Conservation (phyloP, 805 yeast genomes). For the Priceomyces medius region DNA sequence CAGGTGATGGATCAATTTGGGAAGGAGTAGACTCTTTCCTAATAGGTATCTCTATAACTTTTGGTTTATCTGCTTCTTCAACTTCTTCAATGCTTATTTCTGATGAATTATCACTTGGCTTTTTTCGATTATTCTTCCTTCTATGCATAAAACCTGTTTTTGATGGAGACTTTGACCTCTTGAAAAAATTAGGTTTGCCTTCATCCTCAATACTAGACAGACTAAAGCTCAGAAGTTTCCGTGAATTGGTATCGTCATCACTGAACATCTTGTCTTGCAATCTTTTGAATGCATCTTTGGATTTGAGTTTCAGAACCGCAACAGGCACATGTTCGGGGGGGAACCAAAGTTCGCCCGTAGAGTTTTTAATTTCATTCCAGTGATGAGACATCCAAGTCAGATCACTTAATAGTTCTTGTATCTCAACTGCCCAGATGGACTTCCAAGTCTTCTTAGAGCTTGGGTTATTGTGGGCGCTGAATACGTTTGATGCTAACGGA, state of each 20-base stretch:
- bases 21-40: not conserved
- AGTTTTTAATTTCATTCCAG: slow-evolving; percentile 49
- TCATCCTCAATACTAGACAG: slow-evolving; percentile 14
- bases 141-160: not conserved
- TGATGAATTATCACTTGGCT: not conserved
- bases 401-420: slow-evolving; percentile 59
- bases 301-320: not conserved
- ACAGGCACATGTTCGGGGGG: slow-evolving; percentile 24
- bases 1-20: not conserved
- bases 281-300: slow-evolving; percentile 9
- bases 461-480: slow-evolving; percentile 38
- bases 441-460: slow-evolving; percentile 36
- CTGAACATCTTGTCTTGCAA: slow-evolving; percentile 35
- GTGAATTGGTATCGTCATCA: slow-evolving; percentile 12
- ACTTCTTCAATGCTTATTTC: not conserved
- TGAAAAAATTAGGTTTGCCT: slow-evolving; percentile 2
- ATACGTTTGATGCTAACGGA: slow-evolving; percentile 66
- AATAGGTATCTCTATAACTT: not conserved
- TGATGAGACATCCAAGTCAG: slow-evolving; percentile 55
- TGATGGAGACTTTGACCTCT: slow-evolving; percentile 5
- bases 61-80: not conserved
- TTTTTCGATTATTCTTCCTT: not conserved
- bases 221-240: slow-evolving; percentile 6
- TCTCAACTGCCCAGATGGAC: slow-evolving; percentile 63
- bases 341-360: slow-evolving; percentile 54